Evolutionary conservation across 2,329 filamentous ascomycete species (phyloP), one percentile per base, ranked within the genome.

Genomic region (Calonectria pseudoturangicola): DNA sequence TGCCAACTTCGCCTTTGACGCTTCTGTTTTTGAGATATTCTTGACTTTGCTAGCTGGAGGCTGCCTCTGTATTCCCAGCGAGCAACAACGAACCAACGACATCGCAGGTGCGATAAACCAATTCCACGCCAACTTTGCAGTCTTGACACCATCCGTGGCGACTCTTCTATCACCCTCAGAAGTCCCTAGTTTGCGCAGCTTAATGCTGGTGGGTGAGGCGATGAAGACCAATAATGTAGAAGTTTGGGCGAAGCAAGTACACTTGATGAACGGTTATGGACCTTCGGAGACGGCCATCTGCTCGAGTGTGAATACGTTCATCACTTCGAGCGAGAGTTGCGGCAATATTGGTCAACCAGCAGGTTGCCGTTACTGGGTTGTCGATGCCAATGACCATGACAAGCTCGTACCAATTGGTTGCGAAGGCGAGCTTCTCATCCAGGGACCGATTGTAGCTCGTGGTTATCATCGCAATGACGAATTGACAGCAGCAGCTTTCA

Each of bases 381-480:
- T 60, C 56, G 56, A 60, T 60, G 36, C 56, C 33, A 60, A 60
- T 43, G 56, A 60, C 36, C 56, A 60, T 60, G 56, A 60, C 36
- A 60, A 43, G 36, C 56, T 60, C 56, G 56, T 60, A 27, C 56
- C 56, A 27, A 60, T 60, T 41, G 56, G 56, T 21, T 60, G 56
- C 56, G 56, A 60, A 60, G 56, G 56, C 21, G 56, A 60, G 30
- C 56, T 60, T 60, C 56, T 60, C 33, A 60, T 60, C 56, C 56
- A 60, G 39, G 56, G 56, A 60, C 56, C 56, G n/a, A 60, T 60
- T 60, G 56, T 60, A n/a, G 56, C 56, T 43, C 56, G 56, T 43
- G 36, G 56, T 43, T 60, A 60, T 60, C 56, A 43, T 60, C 56
- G 9, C 10, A 60, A 60, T 18, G 56, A 60, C 36, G 36, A 60